phyloP scores from a whole-genome alignment of 163 green algal species.

The Volvox carteri region DNA sequence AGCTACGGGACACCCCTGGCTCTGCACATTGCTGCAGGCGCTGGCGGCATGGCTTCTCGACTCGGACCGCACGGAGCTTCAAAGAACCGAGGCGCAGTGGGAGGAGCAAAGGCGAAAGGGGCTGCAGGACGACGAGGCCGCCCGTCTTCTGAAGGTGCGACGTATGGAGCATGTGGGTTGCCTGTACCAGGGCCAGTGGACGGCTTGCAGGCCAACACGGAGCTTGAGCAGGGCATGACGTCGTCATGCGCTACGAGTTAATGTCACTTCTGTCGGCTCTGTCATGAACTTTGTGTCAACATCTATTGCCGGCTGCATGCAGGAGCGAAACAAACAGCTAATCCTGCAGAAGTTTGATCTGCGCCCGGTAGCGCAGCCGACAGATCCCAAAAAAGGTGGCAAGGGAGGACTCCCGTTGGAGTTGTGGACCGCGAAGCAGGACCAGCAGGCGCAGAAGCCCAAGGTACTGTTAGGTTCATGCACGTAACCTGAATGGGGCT shows the following conservation, averaged over 20 bases:
- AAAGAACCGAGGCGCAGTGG: background rate
- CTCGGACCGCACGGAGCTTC: background rate
- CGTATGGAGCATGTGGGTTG: no score
- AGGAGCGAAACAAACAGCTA: constrained; percentile 46
- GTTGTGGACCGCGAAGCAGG: background rate
- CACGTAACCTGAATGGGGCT: background rate
- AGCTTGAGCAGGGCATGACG: no score
- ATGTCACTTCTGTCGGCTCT: no score
- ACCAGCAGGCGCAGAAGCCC: background rate
- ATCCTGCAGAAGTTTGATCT: constrained; percentile 49
- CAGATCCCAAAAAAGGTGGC: constrained; percentile 2
- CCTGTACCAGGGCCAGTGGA: no score
- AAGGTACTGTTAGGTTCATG: constrained; percentile 14
- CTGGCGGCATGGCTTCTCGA: constrained; percentile 37
- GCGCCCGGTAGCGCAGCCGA: background rate
- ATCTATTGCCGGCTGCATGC: background rate
- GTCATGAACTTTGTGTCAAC: no score
- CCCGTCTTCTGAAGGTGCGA: constrained; percentile 19
- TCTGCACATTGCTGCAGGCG: background rate
- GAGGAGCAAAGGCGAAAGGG: background rate
- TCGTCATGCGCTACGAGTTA: no score
- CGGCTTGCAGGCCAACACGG: no score
- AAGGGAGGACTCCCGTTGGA: background rate
- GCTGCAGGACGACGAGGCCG: background rate
- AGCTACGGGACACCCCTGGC: no score